phyloP scores from a whole-genome alignment of 2,329 filamentous ascomycete genomes.

The Colletotrichum caudatum region DNA sequence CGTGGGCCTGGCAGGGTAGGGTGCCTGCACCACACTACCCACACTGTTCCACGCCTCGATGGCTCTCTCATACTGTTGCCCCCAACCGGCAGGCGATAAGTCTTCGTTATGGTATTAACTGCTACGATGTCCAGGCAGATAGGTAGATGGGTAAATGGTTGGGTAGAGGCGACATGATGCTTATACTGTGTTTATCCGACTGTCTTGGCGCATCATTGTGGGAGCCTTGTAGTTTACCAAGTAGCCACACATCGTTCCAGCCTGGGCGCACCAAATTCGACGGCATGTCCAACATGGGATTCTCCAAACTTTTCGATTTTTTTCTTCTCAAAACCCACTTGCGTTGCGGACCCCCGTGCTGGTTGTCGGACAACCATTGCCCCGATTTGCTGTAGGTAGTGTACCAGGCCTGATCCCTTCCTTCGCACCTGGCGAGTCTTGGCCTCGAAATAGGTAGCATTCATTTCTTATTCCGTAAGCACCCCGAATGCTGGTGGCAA shows the following conservation, averaged over 20 bases:
- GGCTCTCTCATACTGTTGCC: not conserved
- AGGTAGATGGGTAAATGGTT: no score
- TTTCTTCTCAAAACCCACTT: constrained; percentile 13
- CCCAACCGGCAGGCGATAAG: not conserved
- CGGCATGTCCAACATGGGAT: constrained; percentile 39
- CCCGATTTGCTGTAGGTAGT: no score
- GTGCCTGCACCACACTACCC: not conserved
- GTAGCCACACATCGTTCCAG: not conserved
- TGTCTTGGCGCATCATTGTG: not conserved
- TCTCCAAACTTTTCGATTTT: constrained; percentile 41
- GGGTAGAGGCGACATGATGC: not conserved
- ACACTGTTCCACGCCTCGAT: not conserved
- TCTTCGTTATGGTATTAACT: not conserved
- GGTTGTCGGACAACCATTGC: not conserved
- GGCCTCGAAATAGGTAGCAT: not conserved
- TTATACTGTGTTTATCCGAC: not conserved
- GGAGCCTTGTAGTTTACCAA: no score
- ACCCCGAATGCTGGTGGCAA: constrained; percentile 14
- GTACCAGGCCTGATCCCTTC: constrained; percentile 14
- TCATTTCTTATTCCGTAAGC: not conserved
- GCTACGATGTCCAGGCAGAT: no score
- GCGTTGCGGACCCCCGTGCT: not conserved
- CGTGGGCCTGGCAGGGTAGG: not conserved
- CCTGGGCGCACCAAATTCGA: constrained; percentile 16
- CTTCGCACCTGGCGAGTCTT: not conserved